phyloP scores from a whole-genome alignment of 208 protist genomes.

The Leptomonas seymouri region DNA sequence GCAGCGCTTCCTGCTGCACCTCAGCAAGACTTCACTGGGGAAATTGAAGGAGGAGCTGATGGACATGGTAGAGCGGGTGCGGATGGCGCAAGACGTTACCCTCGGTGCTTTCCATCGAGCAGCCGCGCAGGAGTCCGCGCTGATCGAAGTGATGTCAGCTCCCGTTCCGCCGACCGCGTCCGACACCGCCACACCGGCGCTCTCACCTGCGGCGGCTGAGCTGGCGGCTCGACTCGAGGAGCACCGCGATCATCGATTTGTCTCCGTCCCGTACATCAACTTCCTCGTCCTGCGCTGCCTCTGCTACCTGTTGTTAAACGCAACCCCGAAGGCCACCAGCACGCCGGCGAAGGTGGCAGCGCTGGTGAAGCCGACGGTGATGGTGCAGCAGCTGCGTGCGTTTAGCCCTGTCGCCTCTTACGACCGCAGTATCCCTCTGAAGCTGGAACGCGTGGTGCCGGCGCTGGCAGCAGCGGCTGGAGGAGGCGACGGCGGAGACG shows the following conservation, averaged over 20 bases:
- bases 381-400: conserved; percentile 69
- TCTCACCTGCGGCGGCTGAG: conserved; percentile 39
- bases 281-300: conserved; percentile 73
- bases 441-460: conserved; percentile 44
- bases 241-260: conserved; percentile 49
- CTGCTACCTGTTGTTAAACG: conserved; percentile 78
- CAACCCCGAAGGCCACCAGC: conserved; percentile 65
- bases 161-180: neutral
- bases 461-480: conserved; percentile 17
- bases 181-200: conserved; percentile 11
- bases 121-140: conserved; percentile 35
- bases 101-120: conserved; percentile 24
- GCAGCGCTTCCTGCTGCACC: conserved; percentile 73
- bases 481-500: conserved; percentile 21
- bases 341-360: conserved; percentile 75
- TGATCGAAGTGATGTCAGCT: conserved; percentile 6
- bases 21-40: conserved; percentile 68
- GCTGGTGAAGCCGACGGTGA: conserved; percentile 80
- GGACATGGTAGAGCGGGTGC: conserved; percentile 54
- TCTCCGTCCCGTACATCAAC: conserved; percentile 57
- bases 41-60: conserved; percentile 57
- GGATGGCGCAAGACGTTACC: conserved; percentile 45
- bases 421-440: conserved; percentile 42
- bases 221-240: conserved; percentile 36
- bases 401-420: conserved; percentile 85